Conservation (phyloP, 495 filamentous ascomycete genomes). For the Pseudomonodictys pantanalensis region DNA sequence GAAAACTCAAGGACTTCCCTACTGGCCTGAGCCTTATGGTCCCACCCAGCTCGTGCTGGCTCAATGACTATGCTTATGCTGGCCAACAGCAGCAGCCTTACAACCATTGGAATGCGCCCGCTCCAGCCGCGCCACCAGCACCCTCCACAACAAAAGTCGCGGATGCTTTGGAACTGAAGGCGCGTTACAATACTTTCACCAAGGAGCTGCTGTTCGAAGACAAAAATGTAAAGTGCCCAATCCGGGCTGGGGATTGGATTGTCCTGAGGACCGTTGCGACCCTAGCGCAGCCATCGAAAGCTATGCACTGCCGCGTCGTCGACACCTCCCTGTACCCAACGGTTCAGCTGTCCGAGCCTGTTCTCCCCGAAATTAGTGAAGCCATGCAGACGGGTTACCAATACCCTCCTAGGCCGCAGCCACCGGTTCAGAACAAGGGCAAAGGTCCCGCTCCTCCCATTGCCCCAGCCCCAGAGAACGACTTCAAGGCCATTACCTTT, state of each 20-base stretch:
- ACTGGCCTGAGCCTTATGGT: constrained; percentile 66
- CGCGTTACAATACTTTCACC: constrained; percentile 38
- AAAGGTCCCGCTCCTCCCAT: not conserved
- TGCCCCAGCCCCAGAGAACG: constrained; percentile 11
- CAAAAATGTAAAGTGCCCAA: constrained; percentile 32
- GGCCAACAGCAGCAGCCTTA: not conserved
- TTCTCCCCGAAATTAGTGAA: constrained; percentile 5
- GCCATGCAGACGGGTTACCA: not conserved
- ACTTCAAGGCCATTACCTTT: constrained; percentile 31
- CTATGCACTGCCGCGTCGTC: constrained; percentile 45
- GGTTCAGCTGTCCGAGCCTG: constrained; percentile 33
- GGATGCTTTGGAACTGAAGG: not conserved
- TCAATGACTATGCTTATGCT: constrained; percentile 15
- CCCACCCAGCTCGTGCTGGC: constrained; percentile 48
- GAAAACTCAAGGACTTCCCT: constrained; percentile 60
- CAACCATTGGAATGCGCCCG: not conserved
- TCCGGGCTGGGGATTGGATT: constrained; percentile 61
- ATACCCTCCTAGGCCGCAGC: not conserved
- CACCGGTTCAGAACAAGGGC: not conserved
- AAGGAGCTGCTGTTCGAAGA: constrained; percentile 47
- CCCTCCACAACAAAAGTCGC: not conserved
- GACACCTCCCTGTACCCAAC: constrained; percentile 42
- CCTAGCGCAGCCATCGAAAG: too few species aligned
- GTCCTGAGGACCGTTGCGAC: constrained; percentile 35
- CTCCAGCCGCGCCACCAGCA: not conserved